Evolutionary conservation across 192 early-diverging fungal species (phyloP).

Genomic region (Endogone sp.): DNA sequence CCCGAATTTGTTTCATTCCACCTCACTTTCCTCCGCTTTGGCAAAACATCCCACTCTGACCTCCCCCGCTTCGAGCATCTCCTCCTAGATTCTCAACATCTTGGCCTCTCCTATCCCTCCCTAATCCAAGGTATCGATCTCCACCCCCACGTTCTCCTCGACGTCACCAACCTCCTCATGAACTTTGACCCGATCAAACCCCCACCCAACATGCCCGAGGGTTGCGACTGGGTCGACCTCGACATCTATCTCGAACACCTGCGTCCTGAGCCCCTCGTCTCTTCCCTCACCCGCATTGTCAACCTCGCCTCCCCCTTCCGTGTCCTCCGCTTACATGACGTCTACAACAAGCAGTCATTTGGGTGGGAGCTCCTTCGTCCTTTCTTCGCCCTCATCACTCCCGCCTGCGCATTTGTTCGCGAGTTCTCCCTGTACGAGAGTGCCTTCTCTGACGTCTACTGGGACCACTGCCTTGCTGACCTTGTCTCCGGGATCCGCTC

Average conservation of each 20-base stretch:
- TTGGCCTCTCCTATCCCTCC: background rate
- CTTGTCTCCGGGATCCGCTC: background rate
- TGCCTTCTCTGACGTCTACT: background rate
- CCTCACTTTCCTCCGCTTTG: background rate
- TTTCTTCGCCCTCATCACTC: background rate
- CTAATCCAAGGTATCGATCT: background rate
- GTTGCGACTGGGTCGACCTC: background rate
- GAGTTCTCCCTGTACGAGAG: background rate
- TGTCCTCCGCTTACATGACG: background rate
- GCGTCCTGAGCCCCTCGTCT: background rate
- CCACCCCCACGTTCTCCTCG: background rate
- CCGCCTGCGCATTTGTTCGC: background rate
- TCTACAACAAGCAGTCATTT: background rate
- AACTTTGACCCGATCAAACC: background rate
- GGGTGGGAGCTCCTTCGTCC: background rate
- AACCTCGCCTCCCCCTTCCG: background rate
- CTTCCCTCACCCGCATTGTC: background rate
- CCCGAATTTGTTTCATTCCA: background rate
- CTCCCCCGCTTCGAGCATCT: background rate
- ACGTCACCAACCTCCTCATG: background rate
- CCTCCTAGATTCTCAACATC: background rate
- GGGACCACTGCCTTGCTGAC: background rate
- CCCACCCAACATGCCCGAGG: background rate
- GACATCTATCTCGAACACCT: background rate
- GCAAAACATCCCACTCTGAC: background rate